Conservation (phyloP, 2,329 filamentous ascomycete species). For the Xylariaceae sp. region DNA sequence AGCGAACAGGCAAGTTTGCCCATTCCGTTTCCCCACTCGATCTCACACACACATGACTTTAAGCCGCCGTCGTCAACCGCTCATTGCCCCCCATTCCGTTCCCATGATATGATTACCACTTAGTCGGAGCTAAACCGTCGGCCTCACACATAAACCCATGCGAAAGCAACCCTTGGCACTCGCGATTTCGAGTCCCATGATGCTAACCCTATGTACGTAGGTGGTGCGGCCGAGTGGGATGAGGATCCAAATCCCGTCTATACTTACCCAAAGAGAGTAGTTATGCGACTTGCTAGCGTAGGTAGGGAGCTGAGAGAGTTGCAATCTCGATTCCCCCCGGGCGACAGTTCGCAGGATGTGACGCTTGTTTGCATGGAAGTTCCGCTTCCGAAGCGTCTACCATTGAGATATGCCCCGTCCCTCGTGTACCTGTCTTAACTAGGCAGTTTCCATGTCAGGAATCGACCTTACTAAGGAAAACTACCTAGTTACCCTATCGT, state of each 20-base stretch:
- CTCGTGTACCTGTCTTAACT: too few species aligned
- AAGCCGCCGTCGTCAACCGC: slow-evolving; percentile 30
- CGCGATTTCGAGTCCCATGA: slow-evolving; percentile 18
- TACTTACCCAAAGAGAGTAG: too few species aligned
- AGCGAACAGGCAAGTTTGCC: neutral
- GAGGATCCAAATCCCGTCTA: neutral
- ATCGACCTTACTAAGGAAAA: too few species aligned
- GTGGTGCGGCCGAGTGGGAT: slow-evolving; percentile 1
- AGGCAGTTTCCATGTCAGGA: too few species aligned
- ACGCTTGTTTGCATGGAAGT: too few species aligned
- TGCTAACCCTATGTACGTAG: neutral
- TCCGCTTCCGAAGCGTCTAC: too few species aligned
- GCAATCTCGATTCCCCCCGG: too few species aligned
- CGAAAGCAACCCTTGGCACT: slow-evolving; percentile 5
- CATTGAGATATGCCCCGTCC: too few species aligned
- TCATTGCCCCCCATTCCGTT: neutral
- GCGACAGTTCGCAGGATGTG: too few species aligned
- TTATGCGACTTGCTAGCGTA: too few species aligned
- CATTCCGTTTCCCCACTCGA: slow-evolving; percentile 13
- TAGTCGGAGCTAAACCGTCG: neutral
- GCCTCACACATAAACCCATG: neutral
- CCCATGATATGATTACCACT: neutral
- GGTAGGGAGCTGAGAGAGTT: too few species aligned
- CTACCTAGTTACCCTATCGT: neutral
- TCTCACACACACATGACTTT: slow-evolving; percentile 25